Evolutionary conservation across 2,329 filamentous ascomycete genomes (phyloP), one percentile per base, ranked within the genome.

Genomic region (Stachybotrys chartarum): DNA sequence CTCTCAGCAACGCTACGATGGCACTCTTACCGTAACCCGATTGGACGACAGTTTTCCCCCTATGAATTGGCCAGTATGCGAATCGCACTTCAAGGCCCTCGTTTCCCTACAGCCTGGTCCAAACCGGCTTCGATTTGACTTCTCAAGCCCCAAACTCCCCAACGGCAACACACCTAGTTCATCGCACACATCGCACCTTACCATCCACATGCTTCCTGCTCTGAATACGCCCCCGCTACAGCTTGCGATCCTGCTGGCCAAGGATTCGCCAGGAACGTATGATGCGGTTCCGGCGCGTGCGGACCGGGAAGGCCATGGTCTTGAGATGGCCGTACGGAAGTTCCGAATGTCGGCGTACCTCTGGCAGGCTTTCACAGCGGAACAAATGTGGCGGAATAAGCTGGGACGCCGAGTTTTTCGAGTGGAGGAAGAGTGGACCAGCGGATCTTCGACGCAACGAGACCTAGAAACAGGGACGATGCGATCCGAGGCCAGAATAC

Each of bases 321-420:
- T 97, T 42, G 86, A 92, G 11, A 84, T 83, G 7, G 94, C 94
- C 0, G 80, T 96, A 53, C 84, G 83, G 64, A 99, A 99, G 69
- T 97, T 94, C 68, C 84, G 92, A 59, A 97, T 96, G 88, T 88
- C 91, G 17, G 93, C 91, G 30, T 97, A 97, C 68, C 78, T 97
- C 14, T 97, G 94, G 92, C 94, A 99, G 69, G 91, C 92, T 7
- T 97, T 96, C 66, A 97, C 93, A 0, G 91, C 90, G 7, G 94
- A 99, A 70, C 92, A 97, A 69, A 97, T 97, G 93, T 88, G 84
- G 69, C 86, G 91, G 59, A 89, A 96, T 68, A 89, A 87, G 58
- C 84, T 97, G 61, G 91, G 92, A 10, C 83, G 93, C 56, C 85
- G 93, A 56, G 86, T 84, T 54, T 97, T 97, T 70, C 82, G 92